Evolutionary conservation across 768 basidiomycete species (phyloP), one percentile per base, ranked within the genome.

Genomic region (Basidioascus undulatus): DNA sequence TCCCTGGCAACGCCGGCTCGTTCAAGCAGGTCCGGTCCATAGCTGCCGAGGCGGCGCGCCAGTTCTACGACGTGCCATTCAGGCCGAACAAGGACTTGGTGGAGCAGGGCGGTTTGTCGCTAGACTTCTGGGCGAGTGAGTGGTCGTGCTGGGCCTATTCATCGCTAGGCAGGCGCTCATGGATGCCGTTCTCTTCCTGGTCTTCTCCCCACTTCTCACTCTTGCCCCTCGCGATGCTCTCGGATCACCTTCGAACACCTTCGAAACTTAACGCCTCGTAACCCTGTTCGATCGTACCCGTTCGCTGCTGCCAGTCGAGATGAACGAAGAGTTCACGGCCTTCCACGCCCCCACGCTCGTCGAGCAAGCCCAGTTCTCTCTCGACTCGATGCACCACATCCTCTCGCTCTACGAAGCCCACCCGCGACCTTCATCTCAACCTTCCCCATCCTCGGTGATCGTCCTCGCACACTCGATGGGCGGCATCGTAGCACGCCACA

Each of bases 391-490:
- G 43, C 57, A 62, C 7, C 80, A 78, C 52, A 77, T 94, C 46
- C 68, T 86, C 30, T 74, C 76, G 1, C 61, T 71, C 21, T 92
- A 94, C 55, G n/a, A n/a, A n/a, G n/a, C n/a, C n/a, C n/a, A n/a
- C n/a, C n/a, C 68, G 70, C 2, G 6, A 40, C 51, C 15, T 32
- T 49, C 5, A 30, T 18, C 9, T 47, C 25, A 15, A 36, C 16
- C 50, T 49, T 35, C 49, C 49, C 54, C 66, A 40, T 74, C 78
- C 3, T 51, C 61, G 27, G 70, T 96, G 41, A 68, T 77, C 35
- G 53, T 96, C 43, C 62, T 96, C 56, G 92, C 79, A 2, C 89
- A 96, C 55, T 94, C 87, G 10, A 98, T 98, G 92, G 92, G 92
- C 19, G 92, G 92, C 9, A 62, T 89, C 35, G 84, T 89, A 5